Conservation (phyloP, 345 rosid species). For the Pistacia integerrima region DNA sequence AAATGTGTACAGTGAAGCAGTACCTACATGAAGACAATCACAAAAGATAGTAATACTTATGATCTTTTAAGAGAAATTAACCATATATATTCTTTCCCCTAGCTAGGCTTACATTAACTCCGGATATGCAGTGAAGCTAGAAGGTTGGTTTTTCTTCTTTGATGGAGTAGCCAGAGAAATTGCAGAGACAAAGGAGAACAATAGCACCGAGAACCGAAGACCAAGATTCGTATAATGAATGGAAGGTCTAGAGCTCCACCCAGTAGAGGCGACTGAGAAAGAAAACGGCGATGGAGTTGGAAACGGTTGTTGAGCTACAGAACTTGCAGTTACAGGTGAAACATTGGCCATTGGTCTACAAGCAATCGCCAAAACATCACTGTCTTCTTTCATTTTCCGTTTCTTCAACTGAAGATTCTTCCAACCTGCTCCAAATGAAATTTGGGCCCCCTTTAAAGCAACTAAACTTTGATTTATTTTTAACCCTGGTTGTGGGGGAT, state of each 20-base stretch:
- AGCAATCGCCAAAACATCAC: slow-evolving; percentile 31
- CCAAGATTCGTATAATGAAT: slow-evolving; percentile 34
- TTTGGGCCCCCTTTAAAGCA: background rate
- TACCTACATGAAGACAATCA: slow-evolving; percentile 44
- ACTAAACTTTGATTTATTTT: background rate
- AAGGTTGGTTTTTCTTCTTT: slow-evolving; percentile 28
- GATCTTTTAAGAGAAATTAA: background rate
- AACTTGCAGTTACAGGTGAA: slow-evolving; percentile 39
- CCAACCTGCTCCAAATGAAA: slow-evolving; percentile 7
- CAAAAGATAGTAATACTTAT: background rate
- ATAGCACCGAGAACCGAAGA: slow-evolving; percentile 52
- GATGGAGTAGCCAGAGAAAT: slow-evolving; percentile 50
- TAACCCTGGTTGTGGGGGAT: background rate
- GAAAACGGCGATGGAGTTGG: slow-evolving; percentile 70
- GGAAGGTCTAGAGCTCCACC: slow-evolving; percentile 44
- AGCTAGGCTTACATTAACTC: slow-evolving; percentile 53
- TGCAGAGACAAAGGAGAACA: slow-evolving; percentile 68
- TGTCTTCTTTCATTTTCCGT: slow-evolving; percentile 32
- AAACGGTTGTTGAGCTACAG: slow-evolving; percentile 36
- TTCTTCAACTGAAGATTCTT: slow-evolving; percentile 20
- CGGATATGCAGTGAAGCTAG: slow-evolving; percentile 52
- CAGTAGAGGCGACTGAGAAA: slow-evolving; percentile 42
- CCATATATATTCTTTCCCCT: background rate
- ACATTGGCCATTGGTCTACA: slow-evolving; percentile 40
- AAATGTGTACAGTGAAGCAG: slow-evolving; percentile 52